These are phyloP conservation scores for Forsythia suspensa DNA, from an alignment of 257 asterid genomes.

Conservation along the genomic window DNA sequence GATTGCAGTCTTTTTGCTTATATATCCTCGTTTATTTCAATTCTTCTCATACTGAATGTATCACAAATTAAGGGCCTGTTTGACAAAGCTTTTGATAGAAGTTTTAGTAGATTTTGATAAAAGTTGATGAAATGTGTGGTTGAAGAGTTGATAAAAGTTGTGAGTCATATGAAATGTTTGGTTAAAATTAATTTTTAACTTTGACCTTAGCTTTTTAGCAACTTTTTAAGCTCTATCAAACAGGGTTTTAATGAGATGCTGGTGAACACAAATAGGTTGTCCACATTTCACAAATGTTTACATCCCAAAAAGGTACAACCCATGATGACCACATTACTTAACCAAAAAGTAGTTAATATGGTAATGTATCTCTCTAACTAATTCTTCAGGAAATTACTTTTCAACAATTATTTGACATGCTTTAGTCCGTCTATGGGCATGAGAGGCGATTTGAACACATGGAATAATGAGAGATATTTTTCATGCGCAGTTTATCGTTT, in stretches of 20 bases:
- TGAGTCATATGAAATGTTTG: too few relatives aligned
- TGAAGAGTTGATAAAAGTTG: too few relatives aligned
- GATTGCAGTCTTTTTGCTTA: not conserved
- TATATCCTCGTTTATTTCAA: not conserved
- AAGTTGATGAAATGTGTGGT: too few relatives aligned
- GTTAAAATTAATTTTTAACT: too few relatives aligned
- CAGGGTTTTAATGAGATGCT: constrained; percentile 1
- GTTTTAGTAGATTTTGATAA: too few relatives aligned
- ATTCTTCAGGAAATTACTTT: not conserved
- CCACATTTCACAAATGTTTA: not conserved
- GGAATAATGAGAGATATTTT: constrained; percentile 11
- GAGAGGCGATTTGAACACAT: constrained; percentile 2
- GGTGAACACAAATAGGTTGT: constrained; percentile 1
- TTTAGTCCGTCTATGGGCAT: not conserved
- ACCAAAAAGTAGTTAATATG: not conserved
- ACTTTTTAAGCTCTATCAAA: too few relatives aligned
- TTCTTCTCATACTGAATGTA: not conserved
- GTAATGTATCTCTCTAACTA: constrained; percentile 6
- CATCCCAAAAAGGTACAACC: constrained; percentile 14
- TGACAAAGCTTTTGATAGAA: too few relatives aligned
- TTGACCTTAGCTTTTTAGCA: too few relatives aligned
- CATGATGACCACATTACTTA: not conserved
- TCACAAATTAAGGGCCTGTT: not conserved
- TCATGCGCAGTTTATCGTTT: constrained; percentile 14
- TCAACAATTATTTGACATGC: not conserved